Evolutionary conservation across 257 asterid genomes (phyloP).

Genomic region (Solanum pimpinellifolium): DNA sequence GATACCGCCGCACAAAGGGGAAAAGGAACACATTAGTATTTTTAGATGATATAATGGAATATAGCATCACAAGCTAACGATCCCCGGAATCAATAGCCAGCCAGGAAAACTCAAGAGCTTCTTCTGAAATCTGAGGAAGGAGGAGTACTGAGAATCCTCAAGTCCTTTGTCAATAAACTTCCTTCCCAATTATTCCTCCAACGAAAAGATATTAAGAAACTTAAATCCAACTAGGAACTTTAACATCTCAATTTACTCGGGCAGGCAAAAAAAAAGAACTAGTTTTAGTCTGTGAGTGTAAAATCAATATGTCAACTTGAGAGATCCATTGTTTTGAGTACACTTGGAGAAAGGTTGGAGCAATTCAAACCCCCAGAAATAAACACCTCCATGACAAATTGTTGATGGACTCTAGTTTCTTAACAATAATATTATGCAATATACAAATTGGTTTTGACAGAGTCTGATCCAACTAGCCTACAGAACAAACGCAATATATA

Average conservation of each 20-base stretch:
- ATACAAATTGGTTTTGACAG: not conserved
- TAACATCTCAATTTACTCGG: not conserved
- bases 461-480: not conserved
- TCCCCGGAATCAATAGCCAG: not conserved
- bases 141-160: not conserved
- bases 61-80: not conserved
- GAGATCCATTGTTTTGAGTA: not conserved
- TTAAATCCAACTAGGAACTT: not conserved
- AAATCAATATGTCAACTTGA: not conserved
- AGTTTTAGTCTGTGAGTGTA: not conserved
- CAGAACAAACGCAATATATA: not conserved
- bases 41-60: not conserved
- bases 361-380: not conserved
- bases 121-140: not conserved
- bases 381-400: not conserved
- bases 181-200: not conserved
- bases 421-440: not conserved
- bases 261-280: not conserved
- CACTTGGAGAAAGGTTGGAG: not conserved
- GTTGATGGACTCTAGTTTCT: not conserved
- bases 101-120: not conserved
- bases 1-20: constrained; percentile 3
- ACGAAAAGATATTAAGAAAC: not conserved
- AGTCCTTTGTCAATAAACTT: not conserved
- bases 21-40: not conserved